A percentile compares a stretch with the other conserved stretches of the same genome.
phyloP scores from a whole-genome alignment of 371 early-diverging fungal species.

The Zopfochytrium polystomum region DNA sequence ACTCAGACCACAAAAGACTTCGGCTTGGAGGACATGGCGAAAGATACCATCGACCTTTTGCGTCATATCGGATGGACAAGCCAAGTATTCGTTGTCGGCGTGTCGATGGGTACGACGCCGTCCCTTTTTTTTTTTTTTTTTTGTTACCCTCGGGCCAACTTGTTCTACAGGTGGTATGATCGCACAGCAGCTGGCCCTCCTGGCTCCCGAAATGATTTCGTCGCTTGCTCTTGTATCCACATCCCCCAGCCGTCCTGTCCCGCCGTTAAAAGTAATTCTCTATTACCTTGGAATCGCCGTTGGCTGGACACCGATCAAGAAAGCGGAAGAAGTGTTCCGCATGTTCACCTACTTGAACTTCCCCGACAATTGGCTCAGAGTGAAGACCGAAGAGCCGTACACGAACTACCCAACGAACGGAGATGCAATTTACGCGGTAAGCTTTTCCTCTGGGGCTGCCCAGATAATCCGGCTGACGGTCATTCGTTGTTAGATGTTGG shows the following conservation, averaged over 20 bases:
- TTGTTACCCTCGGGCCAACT: background rate
- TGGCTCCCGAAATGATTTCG: slow-evolving; percentile 5
- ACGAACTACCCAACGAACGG: background rate
- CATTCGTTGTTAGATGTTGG: no score
- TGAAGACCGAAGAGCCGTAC: background rate
- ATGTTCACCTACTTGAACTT: background rate
- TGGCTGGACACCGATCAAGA: background rate
- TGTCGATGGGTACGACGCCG: background rate
- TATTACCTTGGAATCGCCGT: background rate
- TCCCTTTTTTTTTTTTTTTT: background rate
- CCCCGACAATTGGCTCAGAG: background rate
- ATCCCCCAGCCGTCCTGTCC: background rate
- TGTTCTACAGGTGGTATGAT: slow-evolving; percentile 8
- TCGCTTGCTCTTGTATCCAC: background rate
- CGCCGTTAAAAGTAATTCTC: background rate
- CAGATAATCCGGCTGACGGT: no score
- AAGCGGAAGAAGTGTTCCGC: background rate
- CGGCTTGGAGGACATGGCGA: background rate
- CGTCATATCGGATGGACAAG: background rate
- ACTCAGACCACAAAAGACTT: background rate
- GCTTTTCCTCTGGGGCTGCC: no score
- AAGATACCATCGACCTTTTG: background rate
- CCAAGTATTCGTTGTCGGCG: no score
- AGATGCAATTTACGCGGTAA: background rate
- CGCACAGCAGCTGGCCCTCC: slow-evolving; percentile 1